Base-by-base conservation (phyloP, 2,329 filamentous ascomycete genomes). In the Apiospora malaysiana region DNA sequence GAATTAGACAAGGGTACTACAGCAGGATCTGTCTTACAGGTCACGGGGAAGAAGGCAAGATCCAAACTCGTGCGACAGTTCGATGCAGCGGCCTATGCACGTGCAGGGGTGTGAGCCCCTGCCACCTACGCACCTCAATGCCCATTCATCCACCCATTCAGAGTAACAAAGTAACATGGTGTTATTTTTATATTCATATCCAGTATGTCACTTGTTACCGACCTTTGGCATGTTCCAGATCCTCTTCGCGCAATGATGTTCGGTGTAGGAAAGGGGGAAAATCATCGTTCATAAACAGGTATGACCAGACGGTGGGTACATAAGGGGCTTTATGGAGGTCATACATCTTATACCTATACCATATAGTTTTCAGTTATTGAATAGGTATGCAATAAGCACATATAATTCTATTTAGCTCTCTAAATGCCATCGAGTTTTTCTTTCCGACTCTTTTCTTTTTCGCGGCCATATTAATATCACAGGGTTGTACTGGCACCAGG, bases 81-180 rank as follows among this genome's bases (percentile, higher is more conserved):
- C 32, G 18, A 63, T 63, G 56, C 32, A 40, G 32, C 56, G 4
- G 18, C 56, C 56, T 63, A 63, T 63, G 56, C 56, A 63, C 27
- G 56, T 63, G n/a, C 56, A 63, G 56, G 56, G 56, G 56, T 63
- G 5, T 10, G 8, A 63, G 56, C 32, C 56, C 56, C 56, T 40
- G 56, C 32, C 56, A 40, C 56, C 12, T 32, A 12, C 25, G 27
- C 27, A 25, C 25, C 14, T 32, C 25, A 56, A 63, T 18, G 18
- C 32, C 56, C 32, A 40, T 63, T 32, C 56, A 63, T 37, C 32
- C 56, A 32, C 6, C 32, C 32, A 32, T 32, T 6, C 32, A 32
- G 56, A 40, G 56, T 21, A 63, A 23, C 56, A 32, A 40, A 63
- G 56, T 40, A 63, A 40, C 56, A 63, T 63, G 27, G n/a, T 37